phyloP scores from a whole-genome alignment of 2,329 filamentous ascomycete genomes.

The Furcasterigmium furcatum region DNA sequence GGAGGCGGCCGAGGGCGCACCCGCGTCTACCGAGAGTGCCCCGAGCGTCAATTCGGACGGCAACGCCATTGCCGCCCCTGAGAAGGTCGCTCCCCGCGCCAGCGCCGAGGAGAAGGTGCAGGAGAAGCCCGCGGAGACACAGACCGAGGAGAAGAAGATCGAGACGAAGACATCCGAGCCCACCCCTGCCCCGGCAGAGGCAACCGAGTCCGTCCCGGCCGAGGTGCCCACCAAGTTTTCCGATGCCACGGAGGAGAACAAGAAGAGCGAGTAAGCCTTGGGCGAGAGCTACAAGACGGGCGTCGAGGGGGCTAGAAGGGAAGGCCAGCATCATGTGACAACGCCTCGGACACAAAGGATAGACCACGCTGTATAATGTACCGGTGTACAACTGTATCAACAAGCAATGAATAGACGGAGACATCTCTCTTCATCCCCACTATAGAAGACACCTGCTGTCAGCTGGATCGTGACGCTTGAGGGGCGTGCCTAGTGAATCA shows the following conservation, averaged over 20 bases:
- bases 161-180: neutral
- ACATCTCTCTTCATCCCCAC: neutral
- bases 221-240: constrained; percentile 14
- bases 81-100: neutral
- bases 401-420: constrained; percentile 3
- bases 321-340: neutral
- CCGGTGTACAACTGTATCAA: constrained; percentile 6
- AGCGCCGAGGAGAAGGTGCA: constrained; percentile 3
- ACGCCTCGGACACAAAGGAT: neutral
- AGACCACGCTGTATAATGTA: neutral
- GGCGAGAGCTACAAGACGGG: neutral
- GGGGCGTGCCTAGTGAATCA: too few species aligned
- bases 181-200: neutral
- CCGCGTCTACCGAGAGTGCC: constrained; percentile 24
- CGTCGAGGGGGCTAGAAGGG: neutral
- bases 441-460: neutral
- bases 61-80: constrained; percentile 1
- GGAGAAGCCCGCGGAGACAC: neutral
- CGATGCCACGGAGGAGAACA: constrained; percentile 28
- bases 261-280: constrained; percentile 5
- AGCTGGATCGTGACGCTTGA: too few species aligned
- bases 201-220: constrained; percentile 9
- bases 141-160: constrained; percentile 1
- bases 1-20: constrained; percentile 27
- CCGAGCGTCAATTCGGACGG: constrained; percentile 17